phyloP scores from a whole-genome alignment of 2,329 filamentous ascomycete genomes.

The Exophiala sp. region DNA sequence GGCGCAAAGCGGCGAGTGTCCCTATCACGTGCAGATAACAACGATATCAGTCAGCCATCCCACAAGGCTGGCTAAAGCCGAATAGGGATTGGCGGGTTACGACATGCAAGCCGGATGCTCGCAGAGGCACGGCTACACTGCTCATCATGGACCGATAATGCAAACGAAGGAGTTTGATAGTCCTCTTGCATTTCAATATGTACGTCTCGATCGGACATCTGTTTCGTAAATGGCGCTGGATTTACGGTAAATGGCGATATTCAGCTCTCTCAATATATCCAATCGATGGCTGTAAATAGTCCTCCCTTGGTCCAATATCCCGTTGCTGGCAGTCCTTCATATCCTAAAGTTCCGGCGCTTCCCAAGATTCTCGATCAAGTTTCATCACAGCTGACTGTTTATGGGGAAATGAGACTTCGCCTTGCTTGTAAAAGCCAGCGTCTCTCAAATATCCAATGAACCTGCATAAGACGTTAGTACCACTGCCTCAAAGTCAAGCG shows the following conservation, averaged over 20 bases:
- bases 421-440: slow-evolving; percentile 77
- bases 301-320: too few relatives aligned
- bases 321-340: too few relatives aligned
- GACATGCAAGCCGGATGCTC: too few relatives aligned
- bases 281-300: background rate
- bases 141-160: too few relatives aligned
- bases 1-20: background rate
- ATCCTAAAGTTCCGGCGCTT: slow-evolving; percentile 49
- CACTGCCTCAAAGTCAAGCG: background rate
- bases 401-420: slow-evolving; percentile 79
- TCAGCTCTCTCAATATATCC: background rate
- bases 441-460: slow-evolving; percentile 65
- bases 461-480: slow-evolving; percentile 39
- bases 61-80: too few relatives aligned
- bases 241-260: too few relatives aligned
- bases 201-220: background rate
- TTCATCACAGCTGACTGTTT: slow-evolving; percentile 87
- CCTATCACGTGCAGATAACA: background rate
- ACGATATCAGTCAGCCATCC: too few relatives aligned
- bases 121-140: too few relatives aligned
- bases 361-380: slow-evolving; percentile 72
- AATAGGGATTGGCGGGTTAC: too few relatives aligned
- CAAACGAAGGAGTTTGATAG: too few relatives aligned
- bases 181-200: too few relatives aligned
- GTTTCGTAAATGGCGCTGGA: too few relatives aligned